Evolutionary conservation across 176 grass and related monocot genomes (phyloP).

Genomic region (Rhynchospora tenuis): DNA sequence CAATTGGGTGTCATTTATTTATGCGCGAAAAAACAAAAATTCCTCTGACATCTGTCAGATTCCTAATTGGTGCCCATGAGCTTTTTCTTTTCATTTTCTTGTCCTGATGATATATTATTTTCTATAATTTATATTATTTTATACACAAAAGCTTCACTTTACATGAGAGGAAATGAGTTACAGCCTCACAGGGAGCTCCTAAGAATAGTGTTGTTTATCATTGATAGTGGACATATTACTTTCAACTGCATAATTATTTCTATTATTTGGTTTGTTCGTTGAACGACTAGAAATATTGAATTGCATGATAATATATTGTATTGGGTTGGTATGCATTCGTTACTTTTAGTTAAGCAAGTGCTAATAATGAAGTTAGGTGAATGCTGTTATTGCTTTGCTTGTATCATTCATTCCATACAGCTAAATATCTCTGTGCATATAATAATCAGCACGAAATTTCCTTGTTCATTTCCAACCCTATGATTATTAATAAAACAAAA

Average conservation of each 20-base stretch:
- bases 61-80: background rate
- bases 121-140: background rate
- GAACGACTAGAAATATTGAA: background rate
- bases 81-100: background rate
- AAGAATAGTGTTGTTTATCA: too few relatives aligned
- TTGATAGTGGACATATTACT: background rate
- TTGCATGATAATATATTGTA: background rate
- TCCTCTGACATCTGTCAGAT: background rate
- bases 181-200: background rate
- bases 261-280: constrained; percentile 1
- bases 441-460: background rate
- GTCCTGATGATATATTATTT: background rate
- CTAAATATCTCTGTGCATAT: background rate
- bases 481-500: background rate
- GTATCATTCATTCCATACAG: background rate
- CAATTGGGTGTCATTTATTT: background rate
- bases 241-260: background rate
- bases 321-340: background rate
- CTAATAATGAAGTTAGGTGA: constrained; percentile 21
- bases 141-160: background rate
- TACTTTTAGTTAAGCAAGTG: constrained; percentile 13
- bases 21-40: background rate
- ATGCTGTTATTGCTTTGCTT: constrained; percentile 21
- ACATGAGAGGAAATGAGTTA: background rate
- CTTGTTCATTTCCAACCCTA: background rate